A percentile compares a stretch with the other conserved stretches of the same genome.
Conservation (phyloP, 768 basidiomycete species). For the Crucibulum laeve region DNA sequence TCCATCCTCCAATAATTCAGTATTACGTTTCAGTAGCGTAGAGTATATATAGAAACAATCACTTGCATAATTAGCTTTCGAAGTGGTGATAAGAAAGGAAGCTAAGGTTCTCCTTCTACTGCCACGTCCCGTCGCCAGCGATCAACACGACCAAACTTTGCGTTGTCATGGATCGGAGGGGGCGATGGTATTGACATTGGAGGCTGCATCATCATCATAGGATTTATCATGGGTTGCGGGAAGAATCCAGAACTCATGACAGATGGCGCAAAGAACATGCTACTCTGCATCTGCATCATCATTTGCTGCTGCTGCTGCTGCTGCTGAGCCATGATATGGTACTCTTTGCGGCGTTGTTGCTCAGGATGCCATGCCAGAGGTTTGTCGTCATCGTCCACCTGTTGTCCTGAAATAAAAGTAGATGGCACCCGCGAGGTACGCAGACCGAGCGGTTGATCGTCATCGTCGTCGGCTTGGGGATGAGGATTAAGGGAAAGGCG, state of each 20-base stretch:
- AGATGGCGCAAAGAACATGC: conserved; percentile 66
- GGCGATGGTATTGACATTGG: conserved; percentile 54
- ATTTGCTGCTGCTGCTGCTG: conserved; percentile 64
- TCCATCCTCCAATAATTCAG: too few relatives aligned
- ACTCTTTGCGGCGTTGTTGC: conserved; percentile 73
- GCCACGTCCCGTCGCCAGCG: conserved; percentile 79
- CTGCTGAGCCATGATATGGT: conserved; percentile 49
- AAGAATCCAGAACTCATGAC: conserved; percentile 74
- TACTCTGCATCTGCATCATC: conserved; percentile 74
- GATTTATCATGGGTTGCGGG: conserved; percentile 47
- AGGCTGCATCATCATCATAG: conserved; percentile 39
- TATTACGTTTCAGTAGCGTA: background rate
- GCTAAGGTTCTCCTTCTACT: conserved; percentile 50
- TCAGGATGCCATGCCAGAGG: conserved; percentile 75
- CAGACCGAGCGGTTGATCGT: conserved; percentile 69
- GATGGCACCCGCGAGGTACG: conserved; percentile 50
- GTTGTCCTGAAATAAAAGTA: conserved; percentile 15
- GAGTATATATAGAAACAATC: too few relatives aligned
- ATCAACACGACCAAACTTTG: conserved; percentile 70
- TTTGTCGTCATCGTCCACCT: conserved; percentile 60
- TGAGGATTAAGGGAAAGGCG: conserved; percentile 15
- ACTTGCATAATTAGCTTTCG: too few relatives aligned
- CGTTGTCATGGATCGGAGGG: conserved; percentile 58
- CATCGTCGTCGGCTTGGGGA: conserved; percentile 48
- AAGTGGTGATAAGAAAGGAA: conserved; percentile 1